Evolutionary conservation across 140 eudicot species (phyloP), one percentile per base, ranked within the genome.

Genomic region (Artemisia princeps): DNA sequence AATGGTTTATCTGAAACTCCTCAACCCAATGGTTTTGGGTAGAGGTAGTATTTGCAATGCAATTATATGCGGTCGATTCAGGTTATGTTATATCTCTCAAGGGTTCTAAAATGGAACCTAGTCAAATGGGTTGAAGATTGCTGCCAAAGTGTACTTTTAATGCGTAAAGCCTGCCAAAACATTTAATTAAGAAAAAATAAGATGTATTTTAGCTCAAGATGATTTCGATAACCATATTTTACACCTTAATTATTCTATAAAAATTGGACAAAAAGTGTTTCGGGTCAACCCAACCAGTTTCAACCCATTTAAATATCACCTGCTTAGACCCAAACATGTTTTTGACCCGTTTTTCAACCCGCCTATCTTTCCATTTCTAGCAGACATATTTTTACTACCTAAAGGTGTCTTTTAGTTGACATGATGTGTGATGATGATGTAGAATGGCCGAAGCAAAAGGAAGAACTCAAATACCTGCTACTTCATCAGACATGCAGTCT

Each of bases 361-460:
- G 6, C 55, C 19, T 12, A 3, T 11, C 17, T 51, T 51, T 51
- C 20, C 17, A 7, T 16, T 16, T 51, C 55, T 51, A 51, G 55
- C 10, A 30, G 40, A 30, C 40, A 30, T 30, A 33, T 33, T 5
- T 5, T 6, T 33, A 33, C 42, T 33, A 33, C 8, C 8, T 33
- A 33, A 33, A 33, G 42, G 9, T 33, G 42, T 33, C 10, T 13
- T 60, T 76, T 55, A 19, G 17, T 8, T 42, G 14, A 19, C 51
- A 28, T 22, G 17, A 63, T 40, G 15, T 65, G 50, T 44, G 22
- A 45, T 60, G 60, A 15, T 57, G 20, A 69, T 79, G 84, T 70
- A 88, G 96, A 70, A 88, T 88, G 96, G 96, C 96, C 48, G 94
- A 88, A 81, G 96, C 96, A 40, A 88, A 88, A 78, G 96, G 82